These are phyloP conservation scores for Pseudonitzschia multiseries DNA, from an alignment of 108 stramenopile species.

Conservation along the genomic window DNA sequence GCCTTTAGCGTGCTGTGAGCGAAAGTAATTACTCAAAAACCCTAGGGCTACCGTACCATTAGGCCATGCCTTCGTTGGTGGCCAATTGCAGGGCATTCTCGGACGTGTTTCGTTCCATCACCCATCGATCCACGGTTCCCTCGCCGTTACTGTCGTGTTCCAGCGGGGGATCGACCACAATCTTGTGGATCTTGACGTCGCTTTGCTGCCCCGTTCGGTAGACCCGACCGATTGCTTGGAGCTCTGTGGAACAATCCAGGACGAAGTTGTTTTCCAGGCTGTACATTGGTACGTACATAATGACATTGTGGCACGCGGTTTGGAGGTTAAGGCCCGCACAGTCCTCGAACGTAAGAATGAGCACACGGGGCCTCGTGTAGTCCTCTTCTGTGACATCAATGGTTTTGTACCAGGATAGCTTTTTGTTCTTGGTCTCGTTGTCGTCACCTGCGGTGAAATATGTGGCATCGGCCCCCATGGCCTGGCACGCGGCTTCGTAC, in stretches of 20 bases:
- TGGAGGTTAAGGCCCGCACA: constrained; percentile 78
- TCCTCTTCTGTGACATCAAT: constrained; percentile 69
- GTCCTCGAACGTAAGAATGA: constrained; percentile 65
- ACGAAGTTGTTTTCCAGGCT: constrained; percentile 43
- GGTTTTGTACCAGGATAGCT: constrained; percentile 61
- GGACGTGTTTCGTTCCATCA: neutral
- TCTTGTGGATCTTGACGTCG: neutral
- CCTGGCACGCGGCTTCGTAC: constrained; percentile 34
- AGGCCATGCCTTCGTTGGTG: neutral
- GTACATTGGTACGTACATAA: constrained; percentile 58
- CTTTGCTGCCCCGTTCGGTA: constrained; percentile 62
- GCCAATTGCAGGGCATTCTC: neutral
- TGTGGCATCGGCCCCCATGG: constrained; percentile 32
- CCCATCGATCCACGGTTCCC: no score
- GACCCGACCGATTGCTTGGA: constrained; percentile 77
- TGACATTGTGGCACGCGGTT: constrained; percentile 62
- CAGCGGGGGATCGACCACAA: no score
- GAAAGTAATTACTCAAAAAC: no score
- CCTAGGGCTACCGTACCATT: no score
- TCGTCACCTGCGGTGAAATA: constrained; percentile 48
- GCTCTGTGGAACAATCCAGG: constrained; percentile 61
- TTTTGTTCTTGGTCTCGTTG: constrained; percentile 57
- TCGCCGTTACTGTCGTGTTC: no score
- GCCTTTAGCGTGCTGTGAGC: no score
- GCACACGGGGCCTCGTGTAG: constrained; percentile 51